Conservation (phyloP, 2,329 filamentous ascomycete species). For the Exophiala sideris region DNA sequence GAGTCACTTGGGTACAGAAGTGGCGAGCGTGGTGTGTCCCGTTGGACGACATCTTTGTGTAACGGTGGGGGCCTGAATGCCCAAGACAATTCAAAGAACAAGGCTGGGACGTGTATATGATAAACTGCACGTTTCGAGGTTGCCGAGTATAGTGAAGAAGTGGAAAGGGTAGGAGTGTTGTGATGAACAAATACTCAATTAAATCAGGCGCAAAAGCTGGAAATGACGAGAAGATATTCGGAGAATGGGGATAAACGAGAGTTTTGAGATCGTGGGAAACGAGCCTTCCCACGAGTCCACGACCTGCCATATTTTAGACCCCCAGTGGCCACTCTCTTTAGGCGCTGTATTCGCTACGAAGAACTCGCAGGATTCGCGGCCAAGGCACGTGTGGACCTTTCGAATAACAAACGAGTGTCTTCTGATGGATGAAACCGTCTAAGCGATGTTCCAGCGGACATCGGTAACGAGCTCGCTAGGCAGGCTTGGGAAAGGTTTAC, state of each 20-base stretch:
- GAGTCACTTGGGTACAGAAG: slow-evolving; percentile 36
- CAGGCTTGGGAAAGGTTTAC: slow-evolving; percentile 15
- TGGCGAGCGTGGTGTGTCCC: slow-evolving; percentile 7
- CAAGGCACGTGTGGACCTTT: slow-evolving; percentile 1
- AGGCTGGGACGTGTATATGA: background rate
- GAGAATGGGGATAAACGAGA: too few species aligned
- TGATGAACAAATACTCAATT: too few species aligned
- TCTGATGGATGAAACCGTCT: background rate
- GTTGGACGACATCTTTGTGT: slow-evolving; percentile 13
- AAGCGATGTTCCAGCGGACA: background rate
- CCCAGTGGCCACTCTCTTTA: background rate
- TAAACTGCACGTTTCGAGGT: too few species aligned
- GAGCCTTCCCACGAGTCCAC: too few species aligned
- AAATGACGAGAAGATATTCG: too few species aligned
- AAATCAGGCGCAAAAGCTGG: too few species aligned
- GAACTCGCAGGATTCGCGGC: background rate
- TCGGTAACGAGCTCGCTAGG: slow-evolving; percentile 9
- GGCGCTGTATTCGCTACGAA: background rate
- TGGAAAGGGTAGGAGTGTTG: background rate
- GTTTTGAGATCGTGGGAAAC: too few species aligned
- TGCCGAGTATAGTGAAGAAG: background rate
- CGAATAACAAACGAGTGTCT: background rate
- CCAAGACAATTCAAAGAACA: background rate
- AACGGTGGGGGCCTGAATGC: background rate
- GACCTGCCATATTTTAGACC: too few species aligned